A percentile compares a stretch with the other conserved stretches of the same genome.
phyloP scores from a whole-genome alignment of 495 filamentous ascomycete species.

The Bombardia bombarda region DNA sequence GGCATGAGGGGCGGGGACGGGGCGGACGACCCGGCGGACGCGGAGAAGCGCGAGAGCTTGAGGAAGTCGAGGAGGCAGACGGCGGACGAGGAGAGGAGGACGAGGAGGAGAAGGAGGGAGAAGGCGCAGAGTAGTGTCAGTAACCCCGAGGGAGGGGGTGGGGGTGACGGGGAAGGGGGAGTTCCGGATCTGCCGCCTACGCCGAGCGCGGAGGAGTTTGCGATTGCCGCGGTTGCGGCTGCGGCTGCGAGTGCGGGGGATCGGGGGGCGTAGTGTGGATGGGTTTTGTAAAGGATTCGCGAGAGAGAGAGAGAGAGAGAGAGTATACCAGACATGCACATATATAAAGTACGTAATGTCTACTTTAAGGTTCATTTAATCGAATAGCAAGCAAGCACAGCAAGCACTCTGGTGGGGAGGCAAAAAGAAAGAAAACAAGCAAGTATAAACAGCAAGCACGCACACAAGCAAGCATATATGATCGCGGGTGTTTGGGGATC shows the following conservation, averaged over 20 bases:
- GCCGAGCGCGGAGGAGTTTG: constrained; percentile 11
- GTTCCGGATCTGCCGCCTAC: constrained; percentile 5
- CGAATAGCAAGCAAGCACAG: no score
- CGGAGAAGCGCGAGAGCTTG: constrained; percentile 49
- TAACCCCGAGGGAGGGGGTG: constrained; percentile 12
- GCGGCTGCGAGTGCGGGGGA: not conserved
- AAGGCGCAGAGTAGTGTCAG: constrained; percentile 35
- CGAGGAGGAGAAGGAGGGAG: constrained; percentile 49
- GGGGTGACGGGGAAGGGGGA: not conserved
- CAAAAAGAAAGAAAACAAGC: no score
- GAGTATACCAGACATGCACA: not conserved
- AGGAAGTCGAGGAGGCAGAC: constrained; percentile 54
- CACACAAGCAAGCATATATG: no score
- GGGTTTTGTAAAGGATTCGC: not conserved
- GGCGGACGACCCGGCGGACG: constrained; percentile 45
- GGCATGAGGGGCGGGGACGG: constrained; percentile 57
- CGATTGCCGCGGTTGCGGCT: constrained; percentile 3
- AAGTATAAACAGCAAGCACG: no score
- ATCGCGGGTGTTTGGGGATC: no score
- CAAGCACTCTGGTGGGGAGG: no score
- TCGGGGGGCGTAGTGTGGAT: no score
- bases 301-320: not conserved
- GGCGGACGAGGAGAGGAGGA: constrained; percentile 61
- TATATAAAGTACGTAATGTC: constrained; percentile 17
- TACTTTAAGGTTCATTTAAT: no score